Evolutionary conservation across 116 monocot genomes (phyloP), one percentile per base, ranked within the genome.

Genomic region (Trichopus zeylanicus): DNA sequence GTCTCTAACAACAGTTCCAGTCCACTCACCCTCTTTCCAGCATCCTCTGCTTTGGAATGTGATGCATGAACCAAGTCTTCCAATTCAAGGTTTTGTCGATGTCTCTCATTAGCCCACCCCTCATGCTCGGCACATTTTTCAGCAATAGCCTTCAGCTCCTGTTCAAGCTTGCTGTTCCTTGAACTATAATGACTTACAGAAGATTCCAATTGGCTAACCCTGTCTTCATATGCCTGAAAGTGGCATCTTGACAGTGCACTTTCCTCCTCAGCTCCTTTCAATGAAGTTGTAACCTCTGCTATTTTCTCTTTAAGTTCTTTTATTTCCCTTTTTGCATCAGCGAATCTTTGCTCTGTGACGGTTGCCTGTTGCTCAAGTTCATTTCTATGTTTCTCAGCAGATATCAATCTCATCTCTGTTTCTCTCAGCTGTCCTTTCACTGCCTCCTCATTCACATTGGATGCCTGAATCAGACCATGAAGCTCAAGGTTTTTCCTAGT

Each of bases 351-450:
- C n/a, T 84, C 83, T 33, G 69, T 34, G 26, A 71, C 10, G 42
- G 70, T 63, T 23, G 87, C 24, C 52, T 81, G 73, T 61, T 83
- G 65, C 65, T 81, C 71, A 66, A 84, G 72, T 67, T 85, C 80
- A 21, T 57, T 31, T 34, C 66, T 86, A 60, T 53, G 63, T 62
- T 88, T 66, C 69, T 86, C 82, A 23, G 69, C 57, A 62, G 77
- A 69, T 46, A 46, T 38, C 57, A 85, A 62, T 58, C 61, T 84
- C 13, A 59, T 55, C 57, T 99, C 83, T 31, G 73, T 68, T 57
- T 92, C 92, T 53, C 31, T 63, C 48, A 83, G 37, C 27, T 72
- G 65, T 60, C 55, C 61, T 71, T 81, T 99, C 2, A 78, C 38
- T 53, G 56, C 76, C 35, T 70, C 68, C 60, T 75, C 73, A 55